Base-by-base conservation (phyloP, 2,329 filamentous ascomycete species). In the Aspergillus fumigatus region DNA sequence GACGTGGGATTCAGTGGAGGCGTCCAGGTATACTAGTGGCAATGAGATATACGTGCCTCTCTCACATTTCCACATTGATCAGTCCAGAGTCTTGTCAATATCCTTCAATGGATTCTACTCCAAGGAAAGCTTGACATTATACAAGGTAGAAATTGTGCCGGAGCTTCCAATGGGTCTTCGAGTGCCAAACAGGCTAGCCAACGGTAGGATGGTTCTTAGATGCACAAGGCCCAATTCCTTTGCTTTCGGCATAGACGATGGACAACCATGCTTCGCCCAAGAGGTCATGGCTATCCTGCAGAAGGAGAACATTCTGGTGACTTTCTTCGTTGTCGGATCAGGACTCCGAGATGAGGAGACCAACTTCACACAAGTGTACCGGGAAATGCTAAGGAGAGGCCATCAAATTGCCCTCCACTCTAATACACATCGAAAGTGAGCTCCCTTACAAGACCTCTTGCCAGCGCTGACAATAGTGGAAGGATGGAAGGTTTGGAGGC, bases 241-340 rank as follows among this genome's bases (percentile, higher is more conserved):
- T 67, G 87, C 87, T 1, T 88, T 89, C 69, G 86, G 86, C 51
- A 88, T 89, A 60, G 87, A 89, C 67, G 87, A 89, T 68, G 87
- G 86, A 23, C 77, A 82, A 51, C 86, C 86, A 49, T 65, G 73
- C 35, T 79, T 82, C 55, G 85, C 85, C 1, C 79, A 84, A 70
- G 72, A 82, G 59, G 83, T 88, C 21, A 82, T 87, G 73, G 73
- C 80, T 43, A 84, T 86, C 53, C 76, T 89, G 63, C 79, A 82
- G 21, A 80, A 82, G 21, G 86, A 85, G 52, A 70, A 76, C 54
- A 84, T 89, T 63, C 80, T 84, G 61, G 86, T 88, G 3, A 89
- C 87, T 1, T 89, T 89, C 71, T 89, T 89, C 74, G 87, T 85
- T 38, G 85, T 89, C 47, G 86, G 86, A 9, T 79, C 81, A 1